phyloP scores from a whole-genome alignment of 2,329 filamentous ascomycete genomes.

The Phaeosphaeria sp. region DNA sequence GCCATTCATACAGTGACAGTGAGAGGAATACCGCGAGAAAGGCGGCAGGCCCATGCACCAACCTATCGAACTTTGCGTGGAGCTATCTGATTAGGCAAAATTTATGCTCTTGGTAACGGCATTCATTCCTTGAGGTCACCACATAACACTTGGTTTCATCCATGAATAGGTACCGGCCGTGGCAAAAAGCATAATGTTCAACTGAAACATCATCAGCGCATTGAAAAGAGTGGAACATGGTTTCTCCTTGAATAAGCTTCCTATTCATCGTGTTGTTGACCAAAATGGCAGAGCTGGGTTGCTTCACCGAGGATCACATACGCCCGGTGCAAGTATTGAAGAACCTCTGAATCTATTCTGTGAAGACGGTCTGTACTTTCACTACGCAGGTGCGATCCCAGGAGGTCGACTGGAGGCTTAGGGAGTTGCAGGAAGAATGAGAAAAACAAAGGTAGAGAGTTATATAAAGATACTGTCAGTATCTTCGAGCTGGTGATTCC shows the following conservation, averaged over 20 bases:
- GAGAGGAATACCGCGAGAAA: neutral
- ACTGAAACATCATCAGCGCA: neutral
- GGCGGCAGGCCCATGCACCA: neutral
- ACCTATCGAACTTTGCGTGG: neutral
- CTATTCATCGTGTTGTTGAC: neutral
- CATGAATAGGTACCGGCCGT: neutral
- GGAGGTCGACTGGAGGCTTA: neutral
- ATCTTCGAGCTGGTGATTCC: neutral
- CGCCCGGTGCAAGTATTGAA: neutral
- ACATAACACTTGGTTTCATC: slow-evolving; percentile 1
- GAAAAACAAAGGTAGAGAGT: neutral
- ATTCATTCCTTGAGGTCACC: slow-evolving; percentile 4
- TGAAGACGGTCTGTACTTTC: neutral
- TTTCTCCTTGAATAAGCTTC: neutral
- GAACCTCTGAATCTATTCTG: neutral
- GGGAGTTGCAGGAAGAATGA: neutral
- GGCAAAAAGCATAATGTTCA: neutral
- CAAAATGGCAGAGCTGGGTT: neutral
- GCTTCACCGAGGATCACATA: no score
- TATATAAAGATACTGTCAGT: neutral
- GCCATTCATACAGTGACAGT: neutral
- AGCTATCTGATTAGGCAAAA: neutral
- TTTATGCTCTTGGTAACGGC: slow-evolving; percentile 3
- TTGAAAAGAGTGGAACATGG: neutral
- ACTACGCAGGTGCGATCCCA: neutral